Base-by-base conservation (phyloP, 2,329 filamentous ascomycete species). In the Fusarium sp. region DNA sequence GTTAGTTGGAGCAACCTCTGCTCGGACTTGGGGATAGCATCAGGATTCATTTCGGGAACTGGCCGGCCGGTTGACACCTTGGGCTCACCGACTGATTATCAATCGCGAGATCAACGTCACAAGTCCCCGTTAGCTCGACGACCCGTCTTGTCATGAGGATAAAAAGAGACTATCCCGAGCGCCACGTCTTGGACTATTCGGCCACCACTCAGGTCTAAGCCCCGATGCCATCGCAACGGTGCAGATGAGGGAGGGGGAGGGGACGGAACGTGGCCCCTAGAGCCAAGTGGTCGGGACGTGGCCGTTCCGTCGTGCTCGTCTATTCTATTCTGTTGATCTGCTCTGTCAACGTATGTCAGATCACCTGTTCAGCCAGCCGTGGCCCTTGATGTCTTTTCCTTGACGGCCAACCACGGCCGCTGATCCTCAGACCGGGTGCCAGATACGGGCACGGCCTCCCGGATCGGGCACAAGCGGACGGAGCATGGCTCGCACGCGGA, bases 381-480 rank as follows among this genome's bases (percentile, higher is more conserved):
- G 18, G 18, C 18, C 18, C 18, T 23, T 23, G 18, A 23, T 23
- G 18, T 23, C 18, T 23, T 23, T 23, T 23, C 18, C 18, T 23
- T 4, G 18, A 23, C 18, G 18, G 4, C 18, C 18, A 23, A 23
- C 18, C 18, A 23, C 18, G 18, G 18, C 18, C 18, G 18, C 18
- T 23, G 18, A 23, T 23, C 18, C 18, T 23, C 18, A 23, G 18
- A 23, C 18, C 18, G 18, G 18, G 18, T 23, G 18, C 18, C 18
- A 23, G 18, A 23, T 23, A 23, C 18, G 18, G 48, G 13, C 31
- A 48, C 39, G 43, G n/a, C 13, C 18, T 18, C 47, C 36, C 47
- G 40, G 18, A 54, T 52, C 27, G 36, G 56, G 47, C n/a, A 41
- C 23, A n/a, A 16, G n/a, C 40, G 52, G 52, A 23, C 51, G 51